Conservation (phyloP, 164 flowering plant species). For the Chloranthus sessilifolius region DNA sequence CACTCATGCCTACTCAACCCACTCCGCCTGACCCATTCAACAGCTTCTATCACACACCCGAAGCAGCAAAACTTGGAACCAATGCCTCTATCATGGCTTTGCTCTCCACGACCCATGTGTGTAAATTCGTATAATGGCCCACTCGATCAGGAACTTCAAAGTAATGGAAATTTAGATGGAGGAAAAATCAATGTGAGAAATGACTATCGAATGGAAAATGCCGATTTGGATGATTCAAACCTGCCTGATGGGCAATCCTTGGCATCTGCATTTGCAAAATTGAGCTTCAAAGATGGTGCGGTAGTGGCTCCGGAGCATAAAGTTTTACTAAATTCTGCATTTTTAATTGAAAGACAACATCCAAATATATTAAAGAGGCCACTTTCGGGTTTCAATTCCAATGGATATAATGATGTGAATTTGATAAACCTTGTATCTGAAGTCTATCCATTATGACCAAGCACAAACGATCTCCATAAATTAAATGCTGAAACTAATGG, state of each 20-base stretch:
- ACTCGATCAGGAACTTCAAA: conserved; percentile 21
- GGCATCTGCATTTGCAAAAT: conserved; percentile 42
- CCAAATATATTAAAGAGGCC: conserved; percentile 17
- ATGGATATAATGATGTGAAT: conserved; percentile 13
- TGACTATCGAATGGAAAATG: conserved; percentile 16
- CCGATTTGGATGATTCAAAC: conserved; percentile 18
- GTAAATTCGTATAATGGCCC: conserved; percentile 17
- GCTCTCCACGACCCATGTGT: conserved; percentile 8
- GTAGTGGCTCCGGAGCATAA: conserved; percentile 14
- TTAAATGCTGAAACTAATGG: conserved; percentile 18
- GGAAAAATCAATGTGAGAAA: conserved; percentile 11
- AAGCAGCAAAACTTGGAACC: too few relatives aligned
- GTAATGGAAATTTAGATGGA: conserved; percentile 21
- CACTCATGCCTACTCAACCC: too few relatives aligned
- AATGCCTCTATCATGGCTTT: too few relatives aligned
- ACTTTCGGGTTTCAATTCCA: conserved; percentile 15
- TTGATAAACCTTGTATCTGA: conserved; percentile 12
- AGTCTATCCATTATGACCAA: conserved; percentile 2
- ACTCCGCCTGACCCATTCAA: too few relatives aligned
- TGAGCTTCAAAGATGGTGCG: conserved; percentile 27
- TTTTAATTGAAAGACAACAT: conserved; percentile 21
- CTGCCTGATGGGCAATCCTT: conserved; percentile 36
- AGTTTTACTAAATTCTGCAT: conserved; percentile 15
- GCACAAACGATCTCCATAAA: conserved; percentile 13
- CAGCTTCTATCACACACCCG: too few relatives aligned